Base-by-base conservation (phyloP, 371 early-diverging fungal species). In the Mortierella sp. region DNA sequence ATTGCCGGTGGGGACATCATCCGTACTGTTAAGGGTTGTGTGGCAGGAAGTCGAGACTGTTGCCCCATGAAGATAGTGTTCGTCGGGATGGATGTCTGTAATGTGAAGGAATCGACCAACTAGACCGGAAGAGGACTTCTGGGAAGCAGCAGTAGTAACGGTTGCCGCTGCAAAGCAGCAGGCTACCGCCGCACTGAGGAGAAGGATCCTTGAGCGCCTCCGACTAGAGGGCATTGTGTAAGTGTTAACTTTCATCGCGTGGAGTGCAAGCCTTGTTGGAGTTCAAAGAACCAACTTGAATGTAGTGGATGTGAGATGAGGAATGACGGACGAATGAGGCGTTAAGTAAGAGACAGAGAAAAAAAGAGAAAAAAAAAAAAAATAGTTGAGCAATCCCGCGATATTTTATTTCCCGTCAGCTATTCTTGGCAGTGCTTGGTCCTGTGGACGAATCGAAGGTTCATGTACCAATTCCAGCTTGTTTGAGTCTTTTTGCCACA, bases 81-180 rank as follows among this genome's bases (percentile, higher is more conserved):
- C 86, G 72, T 90, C 89, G 0, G 88, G 84, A 79, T 94, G 94
- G 67, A 94, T 84, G 70, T 94, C 94, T 5, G 93, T 94, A 20
- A 94, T 92, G 68, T 94, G 94, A 43, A 94, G 76, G 72, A 92
- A 94, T 49, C 86, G 85, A 0, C 90, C 90, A 62, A 83, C 64
- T n/a, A 78, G 73, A 35, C 63, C 39, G 28, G 77, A 72, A 22
- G 49, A 18, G 30, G 61, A 43, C 28, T 58, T 11, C 11, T 43
- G 45, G 45, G 49, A n/a, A n/a, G 49, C 49, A n/a, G 49, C 51
- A 11, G 35, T 20, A 45, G 60, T 30, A 45, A 39, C 52, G 24
- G 68, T 37, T 16, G 68, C 20, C 28, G 18, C 22, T 10, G 52
- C 32, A 43, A 69, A 14, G 52, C 35, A 20, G 40, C 61, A 68